These are phyloP conservation scores for Aspergillus ochraceus DNA, from an alignment of 2,329 filamentous ascomycete species.

Conservation along the genomic window DNA sequence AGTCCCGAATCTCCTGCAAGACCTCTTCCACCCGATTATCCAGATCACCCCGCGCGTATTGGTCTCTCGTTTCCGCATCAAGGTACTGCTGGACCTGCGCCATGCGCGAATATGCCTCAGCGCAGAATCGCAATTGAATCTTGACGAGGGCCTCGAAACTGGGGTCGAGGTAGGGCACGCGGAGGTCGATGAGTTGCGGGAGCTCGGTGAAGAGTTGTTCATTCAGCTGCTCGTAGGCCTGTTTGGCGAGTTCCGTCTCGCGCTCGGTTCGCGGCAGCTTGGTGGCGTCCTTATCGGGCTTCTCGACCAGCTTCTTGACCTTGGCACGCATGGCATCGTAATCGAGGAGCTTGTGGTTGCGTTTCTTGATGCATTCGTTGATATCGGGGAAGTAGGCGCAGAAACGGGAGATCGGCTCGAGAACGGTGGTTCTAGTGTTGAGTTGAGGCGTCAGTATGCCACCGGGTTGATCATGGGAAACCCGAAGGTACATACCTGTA, in stretches of 20 bases:
- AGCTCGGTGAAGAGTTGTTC: constrained; percentile 92
- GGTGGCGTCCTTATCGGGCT: constrained; percentile 96
- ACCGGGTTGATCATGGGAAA: no score
- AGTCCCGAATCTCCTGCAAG: constrained; percentile 90
- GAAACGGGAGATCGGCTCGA: constrained; percentile 93
- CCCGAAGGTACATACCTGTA: constrained; percentile 64
- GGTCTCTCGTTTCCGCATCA: constrained; percentile 90
- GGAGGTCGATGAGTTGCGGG: constrained; percentile 92
- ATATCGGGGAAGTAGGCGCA: constrained; percentile 99
- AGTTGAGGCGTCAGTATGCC: background rate
- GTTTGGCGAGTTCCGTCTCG: constrained; percentile 91
- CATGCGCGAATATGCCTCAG: constrained; percentile 96
- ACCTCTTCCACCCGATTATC: constrained; percentile 93
- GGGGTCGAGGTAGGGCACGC: constrained; percentile 94
- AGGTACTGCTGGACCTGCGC: constrained; percentile 98
- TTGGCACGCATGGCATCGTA: constrained; percentile 95
- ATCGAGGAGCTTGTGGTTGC: constrained; percentile 96
- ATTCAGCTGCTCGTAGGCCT: constrained; percentile 93
- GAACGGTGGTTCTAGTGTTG: constrained; percentile 71
- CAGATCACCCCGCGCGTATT: constrained; percentile 91
- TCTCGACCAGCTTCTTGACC: constrained; percentile 95
- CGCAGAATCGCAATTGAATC: constrained; percentile 96
- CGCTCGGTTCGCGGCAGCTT: constrained; percentile 96
- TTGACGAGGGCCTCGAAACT: constrained; percentile 98
- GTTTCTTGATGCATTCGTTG: constrained; percentile 99